phyloP scores from a whole-genome alignment of 2,329 filamentous ascomycete genomes.

The Neofusicoccum kwambonambiense region DNA sequence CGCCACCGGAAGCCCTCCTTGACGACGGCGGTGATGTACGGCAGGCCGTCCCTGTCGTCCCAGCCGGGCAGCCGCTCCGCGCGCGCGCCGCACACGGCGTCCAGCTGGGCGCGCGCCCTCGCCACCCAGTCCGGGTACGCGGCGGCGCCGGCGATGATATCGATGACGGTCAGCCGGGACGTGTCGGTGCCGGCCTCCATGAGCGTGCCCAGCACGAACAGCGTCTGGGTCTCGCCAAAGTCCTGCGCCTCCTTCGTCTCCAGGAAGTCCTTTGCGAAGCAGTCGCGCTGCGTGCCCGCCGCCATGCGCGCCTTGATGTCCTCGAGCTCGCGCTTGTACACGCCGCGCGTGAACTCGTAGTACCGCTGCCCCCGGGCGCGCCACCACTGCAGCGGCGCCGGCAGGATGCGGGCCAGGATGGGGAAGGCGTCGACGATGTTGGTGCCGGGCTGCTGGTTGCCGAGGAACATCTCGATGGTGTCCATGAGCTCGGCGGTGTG shows the following conservation, averaged over 20 bases:
- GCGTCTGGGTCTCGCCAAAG: conserved; percentile 34
- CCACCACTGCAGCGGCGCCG: conserved; percentile 33
- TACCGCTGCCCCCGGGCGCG: conserved; percentile 25
- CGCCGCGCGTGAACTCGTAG: conserved; percentile 23
- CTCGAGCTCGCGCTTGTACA: conserved; percentile 29
- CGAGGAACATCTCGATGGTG: conserved; percentile 26
- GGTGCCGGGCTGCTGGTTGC: conserved; percentile 29
- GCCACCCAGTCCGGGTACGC: conserved; percentile 24
- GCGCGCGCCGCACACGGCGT: conserved; percentile 22
- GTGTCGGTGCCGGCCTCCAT: conserved; percentile 31
- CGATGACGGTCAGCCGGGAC: conserved; percentile 23
- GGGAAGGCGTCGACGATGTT: conserved; percentile 35
- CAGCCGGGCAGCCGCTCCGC: conserved; percentile 23
- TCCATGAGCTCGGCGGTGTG: conserved; percentile 23
- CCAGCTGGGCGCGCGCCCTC: conserved; percentile 23
- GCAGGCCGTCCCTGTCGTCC: conserved; percentile 20
- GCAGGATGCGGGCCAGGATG: conserved; percentile 28
- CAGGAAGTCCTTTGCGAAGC: conserved; percentile 47
- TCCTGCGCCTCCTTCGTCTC: conserved; percentile 30
- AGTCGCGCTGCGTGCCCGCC: conserved; percentile 37
- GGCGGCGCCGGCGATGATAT: conserved; percentile 26
- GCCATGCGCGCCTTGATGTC: conserved; percentile 35
- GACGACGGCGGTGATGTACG: conserved; percentile 22
- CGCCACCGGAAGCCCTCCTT: conserved; percentile 27
- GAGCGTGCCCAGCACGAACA: conserved; percentile 31